Conservation (phyloP, 169 alveolate genomes). For the Plasmodium relictum region DNA sequence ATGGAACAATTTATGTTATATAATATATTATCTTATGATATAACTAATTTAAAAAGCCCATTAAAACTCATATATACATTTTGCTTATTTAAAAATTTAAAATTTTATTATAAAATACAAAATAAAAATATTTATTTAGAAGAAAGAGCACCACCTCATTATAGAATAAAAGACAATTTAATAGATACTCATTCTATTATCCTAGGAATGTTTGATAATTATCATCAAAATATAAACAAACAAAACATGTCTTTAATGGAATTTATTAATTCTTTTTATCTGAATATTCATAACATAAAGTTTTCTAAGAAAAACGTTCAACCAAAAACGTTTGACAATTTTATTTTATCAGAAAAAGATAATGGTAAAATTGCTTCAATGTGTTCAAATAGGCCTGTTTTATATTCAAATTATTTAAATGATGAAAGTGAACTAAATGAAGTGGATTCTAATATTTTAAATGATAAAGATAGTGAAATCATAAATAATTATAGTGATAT, state of each 20-base stretch:
- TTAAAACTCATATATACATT: conserved; percentile 38
- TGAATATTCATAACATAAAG: conserved; percentile 51
- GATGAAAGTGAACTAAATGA: conserved; percentile 3
- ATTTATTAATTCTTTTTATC: conserved; percentile 43
- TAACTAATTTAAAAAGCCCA: conserved; percentile 27
- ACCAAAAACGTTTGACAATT: conserved; percentile 30
- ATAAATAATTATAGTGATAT: conserved; percentile 1
- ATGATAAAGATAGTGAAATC: not conserved
- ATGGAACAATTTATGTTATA: conserved; percentile 60
- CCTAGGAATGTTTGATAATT: conserved; percentile 34
- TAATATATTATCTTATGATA: conserved; percentile 53
- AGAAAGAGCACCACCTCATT: conserved; percentile 20
- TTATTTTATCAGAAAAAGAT: conserved; percentile 34
- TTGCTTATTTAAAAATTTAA: conserved; percentile 57
- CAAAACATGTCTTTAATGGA: conserved; percentile 18
- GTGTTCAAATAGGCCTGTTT: conserved; percentile 15
- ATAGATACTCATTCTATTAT: conserved; percentile 53
- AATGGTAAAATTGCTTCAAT: conserved; percentile 34
- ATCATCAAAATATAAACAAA: conserved; percentile 4
- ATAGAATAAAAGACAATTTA: conserved; percentile 46
- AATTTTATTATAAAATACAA: conserved; percentile 33
- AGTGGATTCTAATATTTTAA: not conserved
- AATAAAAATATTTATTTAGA: conserved; percentile 29
- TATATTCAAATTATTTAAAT: conserved; percentile 21
- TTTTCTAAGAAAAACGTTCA: conserved; percentile 45